Evolutionary conservation across 225 moss, liverwort and hornwort species (phyloP), one percentile per base, ranked within the genome.

Genomic region (Antitrichia curtipendula): DNA sequence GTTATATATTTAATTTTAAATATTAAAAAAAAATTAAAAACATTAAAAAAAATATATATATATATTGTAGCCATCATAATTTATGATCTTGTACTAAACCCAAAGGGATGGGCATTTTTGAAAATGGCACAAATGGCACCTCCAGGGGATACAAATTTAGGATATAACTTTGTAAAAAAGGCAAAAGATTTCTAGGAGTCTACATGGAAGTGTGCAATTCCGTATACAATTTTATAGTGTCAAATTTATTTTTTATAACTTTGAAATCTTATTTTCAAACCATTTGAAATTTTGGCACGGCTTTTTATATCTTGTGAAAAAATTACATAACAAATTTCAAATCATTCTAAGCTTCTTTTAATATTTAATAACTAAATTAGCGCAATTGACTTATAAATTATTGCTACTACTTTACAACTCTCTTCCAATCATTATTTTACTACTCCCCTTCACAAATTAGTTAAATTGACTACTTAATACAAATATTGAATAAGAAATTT

Each of bases 141-240:
- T 53, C 3, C 6, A 0, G 0, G 1, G 1, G 0, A 8, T 75
- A 53, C 1, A 53, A 53, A 36, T 47, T 73, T 17, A 29, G 1
- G 4, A 2, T 3, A 47, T 0, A 45, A 28, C 0, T 72, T 71
- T 2, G 0, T 2, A 45, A 45, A 45, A 28, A 73, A 47, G 1
- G 10, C 3, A 73, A 73, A 45, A 45, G 6, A 10, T 29, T 47
- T 27, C 0, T 5, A 1, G 3, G 45, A 45, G 28, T 28, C 16
- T 28, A 45, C 5, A 50, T 5, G 0, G 3, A 34, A 34, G 3
- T 8, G 4, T 50, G 13, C 3, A 50, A 50, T n/a, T n/a, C n/a
- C n/a, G n/a, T n/a, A n/a, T n/a, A n/a, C n/a, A n/a, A n/a, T n/a
- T n/a, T n/a, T n/a, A n/a, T n/a, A n/a, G n/a, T n/a, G n/a, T n/a